A percentile compares a stretch with the other conserved stretches of the same genome.
These are phyloP conservation scores for Alisma plantagoaquatica DNA, from an alignment of 106 monocot species.

Conservation along the genomic window DNA sequence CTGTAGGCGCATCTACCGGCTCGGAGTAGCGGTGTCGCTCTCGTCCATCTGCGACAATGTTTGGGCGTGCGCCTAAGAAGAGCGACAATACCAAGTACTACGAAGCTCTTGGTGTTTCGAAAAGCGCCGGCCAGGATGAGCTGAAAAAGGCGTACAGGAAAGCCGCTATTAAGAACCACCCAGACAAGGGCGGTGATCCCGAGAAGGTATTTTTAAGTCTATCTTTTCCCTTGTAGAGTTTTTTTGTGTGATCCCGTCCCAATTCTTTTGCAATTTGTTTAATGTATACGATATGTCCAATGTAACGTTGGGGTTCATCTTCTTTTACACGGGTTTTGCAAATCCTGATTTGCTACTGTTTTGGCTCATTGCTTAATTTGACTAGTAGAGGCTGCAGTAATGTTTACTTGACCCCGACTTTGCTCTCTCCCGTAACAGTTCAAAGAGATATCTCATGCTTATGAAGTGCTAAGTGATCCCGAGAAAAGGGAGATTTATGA, in stretches of 20 bases:
- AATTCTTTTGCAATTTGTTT: too few relatives aligned
- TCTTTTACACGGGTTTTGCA: background rate
- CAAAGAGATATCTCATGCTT: conserved; percentile 78
- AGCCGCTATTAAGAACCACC: conserved; percentile 94
- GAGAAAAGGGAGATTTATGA: conserved; percentile 53
- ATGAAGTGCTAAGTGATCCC: conserved; percentile 74
- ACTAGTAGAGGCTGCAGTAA: too few relatives aligned
- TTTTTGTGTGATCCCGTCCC: too few relatives aligned
- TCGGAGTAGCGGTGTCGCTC: too few relatives aligned
- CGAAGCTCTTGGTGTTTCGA: conserved; percentile 78
- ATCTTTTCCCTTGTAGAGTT: too few relatives aligned
- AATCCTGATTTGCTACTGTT: background rate
- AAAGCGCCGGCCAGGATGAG: conserved; percentile 71
- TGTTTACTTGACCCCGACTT: too few relatives aligned
- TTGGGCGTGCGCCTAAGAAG: conserved; percentile 14
- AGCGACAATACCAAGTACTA: conserved; percentile 41
- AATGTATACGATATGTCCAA: too few relatives aligned
- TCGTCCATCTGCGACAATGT: too few relatives aligned
- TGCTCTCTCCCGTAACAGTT: too few relatives aligned
- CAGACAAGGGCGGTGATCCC: conserved; percentile 85
- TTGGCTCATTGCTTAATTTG: too few relatives aligned
- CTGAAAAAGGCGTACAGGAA: conserved; percentile 87
- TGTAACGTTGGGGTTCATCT: conserved; percentile 1
- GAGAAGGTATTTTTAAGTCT: too few relatives aligned
- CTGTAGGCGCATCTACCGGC: too few relatives aligned